Evolutionary conservation across 768 basidiomycete species (phyloP).

Genomic region (Lanmaoa rubissima): DNA sequence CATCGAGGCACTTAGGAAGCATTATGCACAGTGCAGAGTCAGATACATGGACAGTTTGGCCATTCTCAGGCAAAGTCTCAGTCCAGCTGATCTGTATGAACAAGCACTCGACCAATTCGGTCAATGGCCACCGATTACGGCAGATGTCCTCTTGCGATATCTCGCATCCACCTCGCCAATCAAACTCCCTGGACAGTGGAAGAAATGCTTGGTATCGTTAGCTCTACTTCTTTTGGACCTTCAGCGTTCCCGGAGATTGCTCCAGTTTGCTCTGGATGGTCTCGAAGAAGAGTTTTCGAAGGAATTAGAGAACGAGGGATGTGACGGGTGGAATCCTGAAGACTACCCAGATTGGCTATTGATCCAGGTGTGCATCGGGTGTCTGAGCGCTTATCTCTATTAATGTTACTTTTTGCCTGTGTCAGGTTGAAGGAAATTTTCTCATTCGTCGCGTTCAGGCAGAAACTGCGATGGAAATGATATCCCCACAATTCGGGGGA

Average conservation of each 20-base stretch:
- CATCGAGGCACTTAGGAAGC: background rate
- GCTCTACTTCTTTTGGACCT: slow-evolving; percentile 25
- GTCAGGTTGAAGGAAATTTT: slow-evolving; percentile 37
- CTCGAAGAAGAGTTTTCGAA: slow-evolving; percentile 30
- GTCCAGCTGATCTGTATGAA: slow-evolving; percentile 10
- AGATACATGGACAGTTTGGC: slow-evolving; percentile 1
- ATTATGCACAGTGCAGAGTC: background rate
- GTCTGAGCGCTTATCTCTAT: too few relatives aligned
- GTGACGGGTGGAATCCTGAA: slow-evolving; percentile 13
- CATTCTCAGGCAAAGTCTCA: slow-evolving; percentile 2
- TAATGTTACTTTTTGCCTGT: background rate
- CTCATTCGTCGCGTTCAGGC: slow-evolving; percentile 33
- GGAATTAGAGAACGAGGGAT: slow-evolving; percentile 21
- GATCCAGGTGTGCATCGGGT: slow-evolving; percentile 33
- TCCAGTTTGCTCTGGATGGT: slow-evolving; percentile 18
- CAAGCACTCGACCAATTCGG: background rate
- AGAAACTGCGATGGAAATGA: slow-evolving; percentile 42
- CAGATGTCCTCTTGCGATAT: background rate
- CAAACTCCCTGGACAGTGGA: slow-evolving; percentile 25
- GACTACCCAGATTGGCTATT: slow-evolving; percentile 45
- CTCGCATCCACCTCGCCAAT: background rate
- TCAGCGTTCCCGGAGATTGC: background rate
- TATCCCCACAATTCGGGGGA: slow-evolving; percentile 29
- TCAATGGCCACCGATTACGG: slow-evolving; percentile 34
- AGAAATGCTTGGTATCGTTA: slow-evolving; percentile 24